Evolutionary conservation across 2,329 filamentous ascomycete species (phyloP), one percentile per base, ranked within the genome.

Genomic region (Sclerotinia trifoliorum): DNA sequence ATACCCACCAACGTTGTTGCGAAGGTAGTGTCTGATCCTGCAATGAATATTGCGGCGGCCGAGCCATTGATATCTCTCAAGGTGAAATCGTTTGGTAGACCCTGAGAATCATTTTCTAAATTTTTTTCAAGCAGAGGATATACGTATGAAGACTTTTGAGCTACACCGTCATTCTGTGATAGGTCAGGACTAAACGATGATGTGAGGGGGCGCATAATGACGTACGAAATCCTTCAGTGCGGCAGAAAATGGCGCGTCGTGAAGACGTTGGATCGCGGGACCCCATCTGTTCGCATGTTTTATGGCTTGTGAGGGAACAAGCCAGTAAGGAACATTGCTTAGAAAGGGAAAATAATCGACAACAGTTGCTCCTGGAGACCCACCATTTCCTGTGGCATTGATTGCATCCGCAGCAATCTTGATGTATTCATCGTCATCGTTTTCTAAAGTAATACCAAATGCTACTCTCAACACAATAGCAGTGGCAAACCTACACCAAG

Each of bases 291-390:
- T 69, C 13, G 77, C 77, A 69, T 74, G 73, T 39, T 73, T 73
- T 11, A 78, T 65, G 5, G 77, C 69, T 49, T 60, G 32, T 3
- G 72, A 74, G 29, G 75, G 70, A 69, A 74, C 70, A 62, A 77
- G 62, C 71, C 77, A 81, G 39, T 77, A 72, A 0, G 83, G 82
- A n/a, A 84, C 70, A 8, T 62, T 32, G 8, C 67, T 2, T 13
- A 70, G 51, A 13, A 73, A 61, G 0, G 83, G 83, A 65, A 85
- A 83, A 70, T 82, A 79, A 72, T 85, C 83, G 19, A 84, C 80
- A 2, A 82, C 75, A 2, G 80, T 81, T 4, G 72, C 72, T 24
- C 72, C 77, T 11, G 76, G 77, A 4, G 75, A 71, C 0, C 76
- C 77, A 32, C 76, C 76, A 42, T 76, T 69, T 21, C 70, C 73